Base-by-base conservation (phyloP, 2,329 filamentous ascomycete species). In the Aspergillus intermedius region DNA sequence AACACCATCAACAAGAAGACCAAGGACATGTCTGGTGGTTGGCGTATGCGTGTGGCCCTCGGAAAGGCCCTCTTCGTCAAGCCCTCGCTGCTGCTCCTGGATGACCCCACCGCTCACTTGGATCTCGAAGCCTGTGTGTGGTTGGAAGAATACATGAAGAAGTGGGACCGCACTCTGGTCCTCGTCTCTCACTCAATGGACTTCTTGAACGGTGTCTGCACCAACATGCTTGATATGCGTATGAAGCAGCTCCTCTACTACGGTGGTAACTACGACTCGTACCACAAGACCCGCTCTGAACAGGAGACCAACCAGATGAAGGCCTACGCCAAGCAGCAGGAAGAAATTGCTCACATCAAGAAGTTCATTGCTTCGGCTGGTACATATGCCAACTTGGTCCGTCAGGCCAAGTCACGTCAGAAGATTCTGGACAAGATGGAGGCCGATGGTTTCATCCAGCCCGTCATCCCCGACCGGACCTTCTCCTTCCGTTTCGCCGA, bases 371-470 rank as follows among this genome's bases (percentile, higher is more conserved):
- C 94, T 66, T 96, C 91, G 54, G 93, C 93, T 49, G 93, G 94
- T 91, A 98, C 93, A 53, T 98, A 98, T 68, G 93, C 94, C 82
- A 98, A 98, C 79, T 81, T 98, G 78, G 93, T 98, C 68, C 83
- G 88, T 72, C 93, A 98, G 76, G 94, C 94, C 74, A 98, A 98
- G 81, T 97, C 93, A 40, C 85, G 93, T 57, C 93, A 98, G 76
- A 98, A 98, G 88, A 97, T 97, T 73, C 81, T 97, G 59, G 93
- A 98, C 82, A 98, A 98, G 85, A 98, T 98, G 93, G 91, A 97
- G 80, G 93, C 94, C 61, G 93, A 98, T 65, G 93, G 93, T 60
- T 93, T 97, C 74, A 97, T 98, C 68, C 86, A 98, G 74, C 88
- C 89, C 49, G 90, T 98, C 54, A 74, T 79, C 48, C 74, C 82